Percentiles rank a stretch among this genome's conserved stretches.
These are phyloP conservation scores for Saururus chinensis DNA, from an alignment of 164 flowering plant species.

Conservation along the genomic window DNA sequence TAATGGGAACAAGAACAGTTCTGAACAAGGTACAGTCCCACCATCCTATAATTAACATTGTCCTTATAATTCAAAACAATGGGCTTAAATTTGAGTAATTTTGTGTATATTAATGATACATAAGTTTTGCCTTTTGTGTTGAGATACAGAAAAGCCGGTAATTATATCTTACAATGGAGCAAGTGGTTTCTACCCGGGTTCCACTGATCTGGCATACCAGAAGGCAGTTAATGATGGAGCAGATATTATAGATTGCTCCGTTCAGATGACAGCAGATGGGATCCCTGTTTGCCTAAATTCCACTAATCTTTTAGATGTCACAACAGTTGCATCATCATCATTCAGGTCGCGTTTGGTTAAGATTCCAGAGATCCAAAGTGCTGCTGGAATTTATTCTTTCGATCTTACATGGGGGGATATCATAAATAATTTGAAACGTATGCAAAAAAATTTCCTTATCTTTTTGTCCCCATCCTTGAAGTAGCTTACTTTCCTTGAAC, in stretches of 20 bases:
- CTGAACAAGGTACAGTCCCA: slow-evolving; percentile 42
- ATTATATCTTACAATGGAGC: slow-evolving; percentile 77
- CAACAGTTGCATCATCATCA: slow-evolving; percentile 33
- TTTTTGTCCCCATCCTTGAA: not conserved
- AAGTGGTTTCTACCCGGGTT: slow-evolving; percentile 80
- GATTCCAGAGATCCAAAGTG: slow-evolving; percentile 32
- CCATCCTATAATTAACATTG: not conserved
- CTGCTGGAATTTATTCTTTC: slow-evolving; percentile 55
- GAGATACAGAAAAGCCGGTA: slow-evolving; percentile 39
- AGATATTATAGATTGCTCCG: slow-evolving; percentile 76
- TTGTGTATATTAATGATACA: not conserved
- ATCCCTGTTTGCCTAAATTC: slow-evolving; percentile 63
- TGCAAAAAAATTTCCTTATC: slow-evolving; percentile 16
- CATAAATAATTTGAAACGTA: slow-evolving; percentile 49
- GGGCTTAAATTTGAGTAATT: not conserved
- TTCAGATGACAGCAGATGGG: slow-evolving; percentile 77
- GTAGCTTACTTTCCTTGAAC: not conserved
- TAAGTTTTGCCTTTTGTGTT: slow-evolving; percentile 6
- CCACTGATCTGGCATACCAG: slow-evolving; percentile 69
- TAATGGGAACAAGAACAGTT: slow-evolving; percentile 41
- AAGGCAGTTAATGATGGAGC: slow-evolving; percentile 79
- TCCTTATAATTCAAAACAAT: not conserved
- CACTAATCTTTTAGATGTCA: slow-evolving; percentile 56
- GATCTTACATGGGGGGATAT: slow-evolving; percentile 67
- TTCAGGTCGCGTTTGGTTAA: slow-evolving; percentile 20